Conservation (phyloP, 352 stramenopile genomes). For the Pythium monospermum region DNA sequence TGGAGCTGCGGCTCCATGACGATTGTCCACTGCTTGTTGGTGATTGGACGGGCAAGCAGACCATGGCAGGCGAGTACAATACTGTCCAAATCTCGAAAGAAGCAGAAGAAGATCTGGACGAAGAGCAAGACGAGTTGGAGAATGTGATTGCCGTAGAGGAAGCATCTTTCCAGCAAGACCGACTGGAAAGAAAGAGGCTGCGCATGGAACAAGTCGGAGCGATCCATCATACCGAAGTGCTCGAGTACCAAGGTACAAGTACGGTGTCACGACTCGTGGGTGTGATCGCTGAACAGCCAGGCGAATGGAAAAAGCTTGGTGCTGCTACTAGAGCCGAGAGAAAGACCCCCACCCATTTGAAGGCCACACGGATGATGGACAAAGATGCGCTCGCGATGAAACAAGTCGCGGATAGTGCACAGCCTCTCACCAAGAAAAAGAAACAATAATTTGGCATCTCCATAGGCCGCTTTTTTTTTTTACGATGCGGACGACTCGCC, state of each 20-base stretch:
- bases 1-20: slow-evolving; percentile 72
- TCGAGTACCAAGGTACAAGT: slow-evolving; percentile 53
- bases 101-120: slow-evolving; percentile 67
- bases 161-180: slow-evolving; percentile 45
- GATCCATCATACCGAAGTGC: slow-evolving; percentile 58
- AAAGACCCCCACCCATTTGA: slow-evolving; percentile 9
- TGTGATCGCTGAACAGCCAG: slow-evolving; percentile 31
- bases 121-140: slow-evolving; percentile 62
- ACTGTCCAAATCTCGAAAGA: slow-evolving; percentile 83
- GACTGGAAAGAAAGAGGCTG: slow-evolving; percentile 39
- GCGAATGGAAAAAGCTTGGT: slow-evolving; percentile 6
- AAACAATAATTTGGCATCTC: too few relatives aligned
- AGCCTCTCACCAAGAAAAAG: slow-evolving; percentile 12
- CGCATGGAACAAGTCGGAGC: slow-evolving; percentile 46
- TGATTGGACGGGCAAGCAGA: slow-evolving; percentile 54
- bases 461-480: too few relatives aligned
- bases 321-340: background rate
- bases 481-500: too few relatives aligned
- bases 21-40: slow-evolving; percentile 67
- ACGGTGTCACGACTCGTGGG: slow-evolving; percentile 41
- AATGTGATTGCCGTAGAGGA: slow-evolving; percentile 54
- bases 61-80: slow-evolving; percentile 60
- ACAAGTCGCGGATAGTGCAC: background rate
- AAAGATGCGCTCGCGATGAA: slow-evolving; percentile 15
- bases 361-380: slow-evolving; percentile 7